These are phyloP conservation scores for Phytophthora niederhauseri DNA, from an alignment of 352 stramenopile genomes.

Conservation along the genomic window DNA sequence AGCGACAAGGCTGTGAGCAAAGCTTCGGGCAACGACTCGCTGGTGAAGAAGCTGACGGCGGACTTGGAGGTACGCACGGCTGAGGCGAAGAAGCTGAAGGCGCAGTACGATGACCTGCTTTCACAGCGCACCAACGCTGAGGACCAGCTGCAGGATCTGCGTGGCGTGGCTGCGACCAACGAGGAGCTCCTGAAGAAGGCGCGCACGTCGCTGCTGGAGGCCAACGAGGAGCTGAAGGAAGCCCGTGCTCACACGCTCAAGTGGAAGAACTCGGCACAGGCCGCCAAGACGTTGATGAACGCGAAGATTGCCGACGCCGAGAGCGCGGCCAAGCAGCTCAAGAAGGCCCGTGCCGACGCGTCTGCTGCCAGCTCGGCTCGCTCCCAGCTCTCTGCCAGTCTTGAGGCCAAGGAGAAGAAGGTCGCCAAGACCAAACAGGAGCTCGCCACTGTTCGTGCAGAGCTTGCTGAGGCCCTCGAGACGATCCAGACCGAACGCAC, in stretches of 20 bases:
- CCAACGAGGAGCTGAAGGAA: constrained; percentile 83
- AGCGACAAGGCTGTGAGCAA: constrained; percentile 42
- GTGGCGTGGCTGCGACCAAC: constrained; percentile 44
- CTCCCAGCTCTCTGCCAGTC: constrained; percentile 55
- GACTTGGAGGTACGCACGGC: constrained; percentile 43
- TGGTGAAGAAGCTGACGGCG: constrained; percentile 43
- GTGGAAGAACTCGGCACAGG: constrained; percentile 75
- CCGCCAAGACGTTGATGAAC: constrained; percentile 60
- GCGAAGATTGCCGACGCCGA: constrained; percentile 76
- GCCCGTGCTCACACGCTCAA: constrained; percentile 64
- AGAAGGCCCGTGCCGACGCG: constrained; percentile 53
- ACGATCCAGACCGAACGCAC: constrained; percentile 30
- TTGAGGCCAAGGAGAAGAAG: constrained; percentile 78
- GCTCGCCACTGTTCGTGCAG: constrained; percentile 50
- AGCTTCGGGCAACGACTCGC: constrained; percentile 30
- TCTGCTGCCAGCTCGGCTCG: constrained; percentile 46
- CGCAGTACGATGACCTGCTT: constrained; percentile 42
- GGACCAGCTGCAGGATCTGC: constrained; percentile 51
- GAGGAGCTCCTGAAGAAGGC: constrained; percentile 80
- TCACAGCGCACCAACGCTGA: constrained; percentile 37
- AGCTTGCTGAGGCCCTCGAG: constrained; percentile 37
- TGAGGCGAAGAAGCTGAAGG: constrained; percentile 39
- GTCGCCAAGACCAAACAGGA: constrained; percentile 65
- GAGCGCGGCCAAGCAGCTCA: constrained; percentile 68
- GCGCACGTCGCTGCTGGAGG: constrained; percentile 62